A percentile compares a stretch with the other conserved stretches of the same genome.
Evolutionary conservation across 2,329 filamentous ascomycete genomes (phyloP).

Genomic region (Penicillium janthinellum): DNA sequence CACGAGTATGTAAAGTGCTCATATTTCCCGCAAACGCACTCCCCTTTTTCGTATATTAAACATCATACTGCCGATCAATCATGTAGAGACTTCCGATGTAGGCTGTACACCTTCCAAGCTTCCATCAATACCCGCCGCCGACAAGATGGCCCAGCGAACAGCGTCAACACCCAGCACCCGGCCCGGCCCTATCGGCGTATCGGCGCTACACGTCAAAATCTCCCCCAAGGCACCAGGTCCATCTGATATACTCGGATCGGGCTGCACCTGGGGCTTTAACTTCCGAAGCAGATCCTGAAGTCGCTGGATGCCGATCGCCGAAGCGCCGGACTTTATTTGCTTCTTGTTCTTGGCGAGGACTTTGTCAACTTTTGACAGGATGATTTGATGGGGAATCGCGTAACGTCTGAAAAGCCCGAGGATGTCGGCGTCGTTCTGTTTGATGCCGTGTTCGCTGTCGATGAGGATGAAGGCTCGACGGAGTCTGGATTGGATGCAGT

Average conservation of each 20-base stretch:
- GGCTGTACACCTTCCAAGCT: constrained; percentile 29
- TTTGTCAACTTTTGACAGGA: constrained; percentile 68
- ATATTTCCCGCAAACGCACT: neutral
- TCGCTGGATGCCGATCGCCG: constrained; percentile 29
- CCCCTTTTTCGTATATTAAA: neutral
- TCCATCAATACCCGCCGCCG: constrained; percentile 60
- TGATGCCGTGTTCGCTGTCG: constrained; percentile 65
- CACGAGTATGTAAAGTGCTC: neutral
- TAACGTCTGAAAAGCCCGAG: constrained; percentile 57
- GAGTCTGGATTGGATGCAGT: constrained; percentile 42
- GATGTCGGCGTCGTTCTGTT: constrained; percentile 60
- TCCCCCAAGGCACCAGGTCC: constrained; percentile 56
- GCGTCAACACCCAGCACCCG: constrained; percentile 62
- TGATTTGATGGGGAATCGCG: constrained; percentile 65
- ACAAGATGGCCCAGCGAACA: constrained; percentile 65
- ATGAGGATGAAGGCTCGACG: constrained; percentile 66
- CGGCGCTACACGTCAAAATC: constrained; percentile 60
- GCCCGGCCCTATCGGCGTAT: constrained; percentile 50
- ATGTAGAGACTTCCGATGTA: neutral
- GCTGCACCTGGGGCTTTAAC: constrained; percentile 47
- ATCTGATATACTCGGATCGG: constrained; percentile 41
- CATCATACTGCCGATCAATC: neutral
- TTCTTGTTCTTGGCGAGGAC: constrained; percentile 45
- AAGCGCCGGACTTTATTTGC: constrained; percentile 36
- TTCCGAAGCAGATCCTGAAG: constrained; percentile 45